phyloP scores from a whole-genome alignment of 768 basidiomycete species.

The Podaxis sp. region DNA sequence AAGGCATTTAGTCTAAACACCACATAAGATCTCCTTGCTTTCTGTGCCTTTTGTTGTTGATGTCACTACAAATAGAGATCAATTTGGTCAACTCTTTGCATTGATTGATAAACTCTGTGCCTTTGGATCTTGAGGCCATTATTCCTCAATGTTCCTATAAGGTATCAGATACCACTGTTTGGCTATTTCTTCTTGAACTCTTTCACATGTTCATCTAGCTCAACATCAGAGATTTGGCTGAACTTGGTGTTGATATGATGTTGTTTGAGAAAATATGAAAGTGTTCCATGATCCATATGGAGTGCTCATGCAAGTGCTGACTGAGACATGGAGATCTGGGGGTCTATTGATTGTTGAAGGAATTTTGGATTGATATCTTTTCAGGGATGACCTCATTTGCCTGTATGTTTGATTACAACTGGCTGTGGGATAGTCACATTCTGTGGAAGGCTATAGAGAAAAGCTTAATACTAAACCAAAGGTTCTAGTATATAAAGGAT shows the following conservation, averaged over 20 bases:
- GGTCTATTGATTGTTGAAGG: conserved; percentile 13
- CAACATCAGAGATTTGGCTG: conserved; percentile 13
- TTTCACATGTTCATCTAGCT: conserved; percentile 16
- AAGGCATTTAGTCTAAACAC: conserved; percentile 18
- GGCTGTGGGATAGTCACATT: neutral
- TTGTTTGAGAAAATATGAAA: neutral
- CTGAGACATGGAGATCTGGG: conserved; percentile 14
- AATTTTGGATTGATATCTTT: conserved; percentile 13
- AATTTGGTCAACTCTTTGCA: conserved; percentile 1
- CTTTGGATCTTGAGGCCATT: neutral
- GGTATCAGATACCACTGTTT: neutral
- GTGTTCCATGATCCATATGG: conserved; percentile 5
- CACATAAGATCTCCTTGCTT: neutral
- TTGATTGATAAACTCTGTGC: neutral
- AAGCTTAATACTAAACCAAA: neutral
- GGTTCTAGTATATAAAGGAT: neutral
- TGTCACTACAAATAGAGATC: too few relatives aligned
- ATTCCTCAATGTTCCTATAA: neutral
- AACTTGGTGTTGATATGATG: neutral
- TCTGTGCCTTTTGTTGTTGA: neutral
- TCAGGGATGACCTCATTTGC: conserved; percentile 16
- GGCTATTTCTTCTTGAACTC: neutral
- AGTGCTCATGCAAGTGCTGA: conserved; percentile 14
- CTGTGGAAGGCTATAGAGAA: neutral
- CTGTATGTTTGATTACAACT: conserved; percentile 6